phyloP scores from a whole-genome alignment of 768 basidiomycete genomes.

The Leccinellum luteum region DNA sequence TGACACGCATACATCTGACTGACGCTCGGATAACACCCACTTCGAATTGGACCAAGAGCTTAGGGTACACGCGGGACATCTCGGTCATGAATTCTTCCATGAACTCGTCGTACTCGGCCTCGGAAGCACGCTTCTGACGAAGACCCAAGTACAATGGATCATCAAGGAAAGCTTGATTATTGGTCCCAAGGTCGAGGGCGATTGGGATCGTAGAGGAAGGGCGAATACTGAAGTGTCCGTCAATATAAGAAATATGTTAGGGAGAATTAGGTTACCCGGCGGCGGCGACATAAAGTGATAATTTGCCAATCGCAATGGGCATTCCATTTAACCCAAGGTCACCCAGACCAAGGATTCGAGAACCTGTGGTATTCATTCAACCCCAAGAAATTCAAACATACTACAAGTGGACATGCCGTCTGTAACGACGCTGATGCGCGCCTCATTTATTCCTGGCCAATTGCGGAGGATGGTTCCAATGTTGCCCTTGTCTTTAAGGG shows the following conservation, averaged over 20 bases:
- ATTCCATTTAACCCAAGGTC: constrained; percentile 82
- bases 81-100: constrained; percentile 94
- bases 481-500: constrained; percentile 79
- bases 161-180: constrained; percentile 73
- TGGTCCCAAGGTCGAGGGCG: constrained; percentile 85
- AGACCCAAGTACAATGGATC: constrained; percentile 91
- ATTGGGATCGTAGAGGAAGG: constrained; percentile 80
- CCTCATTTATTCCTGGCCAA: constrained; percentile 70
- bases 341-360: constrained; percentile 86
- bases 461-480: constrained; percentile 66
- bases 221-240: constrained; percentile 52
- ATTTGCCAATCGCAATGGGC: constrained; percentile 90
- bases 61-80: constrained; percentile 71
- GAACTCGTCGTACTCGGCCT: constrained; percentile 69
- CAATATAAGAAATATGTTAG: not conserved
- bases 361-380: constrained; percentile 43
- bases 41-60: constrained; percentile 84
- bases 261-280: constrained; percentile 59
- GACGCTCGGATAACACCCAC: constrained; percentile 30
- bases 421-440: constrained; percentile 90
- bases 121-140: constrained; percentile 63
- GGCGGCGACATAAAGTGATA: constrained; percentile 86
- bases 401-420: constrained; percentile 53
- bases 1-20: not conserved
- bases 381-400: not conserved